Conservation (phyloP, 495 filamentous ascomycete genomes). For the Peziza echinospora region DNA sequence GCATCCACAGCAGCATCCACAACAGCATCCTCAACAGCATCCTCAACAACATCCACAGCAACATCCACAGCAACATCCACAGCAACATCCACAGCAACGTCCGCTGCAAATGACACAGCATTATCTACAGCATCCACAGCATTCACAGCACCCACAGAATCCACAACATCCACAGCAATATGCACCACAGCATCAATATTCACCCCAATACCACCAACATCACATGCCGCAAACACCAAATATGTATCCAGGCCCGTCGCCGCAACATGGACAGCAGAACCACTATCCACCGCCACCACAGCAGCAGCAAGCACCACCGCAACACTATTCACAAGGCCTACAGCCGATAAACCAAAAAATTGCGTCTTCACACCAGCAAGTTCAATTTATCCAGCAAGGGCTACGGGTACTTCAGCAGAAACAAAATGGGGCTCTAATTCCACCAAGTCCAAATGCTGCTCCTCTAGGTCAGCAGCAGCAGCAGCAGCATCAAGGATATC, state of each 20-base stretch:
- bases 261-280: not conserved
- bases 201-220: slow-evolving; percentile 12
- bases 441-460: no score
- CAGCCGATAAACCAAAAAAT: not conserved
- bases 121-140: slow-evolving; percentile 1
- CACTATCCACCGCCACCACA: slow-evolving; percentile 1
- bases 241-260: not conserved
- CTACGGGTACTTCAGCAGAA: not conserved
- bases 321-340: not conserved
- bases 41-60: not conserved
- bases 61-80: slow-evolving; percentile 1
- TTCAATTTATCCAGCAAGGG: not conserved
- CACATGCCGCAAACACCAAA: slow-evolving; percentile 4
- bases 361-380: not conserved
- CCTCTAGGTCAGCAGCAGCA: no score
- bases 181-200: slow-evolving; percentile 8
- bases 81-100: not conserved
- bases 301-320: slow-evolving; percentile 6
- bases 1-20: not conserved
- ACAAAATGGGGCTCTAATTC: no score
- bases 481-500: no score
- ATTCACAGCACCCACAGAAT: slow-evolving; percentile 5
- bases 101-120: not conserved
- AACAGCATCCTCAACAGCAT: slow-evolving; percentile 3
- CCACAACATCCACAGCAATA: slow-evolving; percentile 9